Percentiles rank a stretch among this genome's conserved stretches.
These are phyloP conservation scores for Akanthomyces uredinophilus DNA, from an alignment of 2,329 filamentous ascomycete species.

Conservation along the genomic window DNA sequence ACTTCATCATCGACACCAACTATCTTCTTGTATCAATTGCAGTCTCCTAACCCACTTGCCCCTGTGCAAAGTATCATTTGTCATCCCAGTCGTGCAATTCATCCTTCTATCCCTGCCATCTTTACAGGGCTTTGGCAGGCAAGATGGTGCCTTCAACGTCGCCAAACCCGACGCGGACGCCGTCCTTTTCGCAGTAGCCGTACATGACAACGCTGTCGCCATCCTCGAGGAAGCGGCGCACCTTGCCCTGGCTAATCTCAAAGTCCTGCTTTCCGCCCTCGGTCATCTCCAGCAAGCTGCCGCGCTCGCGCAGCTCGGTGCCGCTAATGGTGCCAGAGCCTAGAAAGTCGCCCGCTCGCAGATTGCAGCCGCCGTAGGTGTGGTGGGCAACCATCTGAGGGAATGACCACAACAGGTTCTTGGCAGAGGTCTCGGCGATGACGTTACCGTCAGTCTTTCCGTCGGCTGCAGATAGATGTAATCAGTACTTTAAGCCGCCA, in stretches of 20 bases:
- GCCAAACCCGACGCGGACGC: constrained; percentile 38
- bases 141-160: constrained; percentile 34
- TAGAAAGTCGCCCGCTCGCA: constrained; percentile 64
- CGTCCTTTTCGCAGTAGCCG: constrained; percentile 31
- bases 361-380: constrained; percentile 63
- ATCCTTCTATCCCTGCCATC: background rate
- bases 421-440: constrained; percentile 17
- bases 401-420: constrained; percentile 63
- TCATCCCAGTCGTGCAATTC: background rate
- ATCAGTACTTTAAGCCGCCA: background rate
- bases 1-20: background rate
- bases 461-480: constrained; percentile 5
- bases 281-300: constrained; percentile 42
- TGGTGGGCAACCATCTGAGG: constrained; percentile 75
- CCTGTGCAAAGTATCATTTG: background rate
- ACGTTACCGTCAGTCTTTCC: constrained; percentile 7
- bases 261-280: constrained; percentile 41
- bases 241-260: constrained; percentile 34
- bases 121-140: constrained; percentile 12
- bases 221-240: constrained; percentile 40
- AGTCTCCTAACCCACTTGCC: background rate
- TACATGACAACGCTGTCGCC: constrained; percentile 40
- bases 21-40: background rate
- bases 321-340: constrained; percentile 46
- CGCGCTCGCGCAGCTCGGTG: constrained; percentile 31